Percentiles rank a stretch among this genome's conserved stretches.
Conservation (phyloP, 768 basidiomycete species). For the Coprinopsis marcescibilis region DNA sequence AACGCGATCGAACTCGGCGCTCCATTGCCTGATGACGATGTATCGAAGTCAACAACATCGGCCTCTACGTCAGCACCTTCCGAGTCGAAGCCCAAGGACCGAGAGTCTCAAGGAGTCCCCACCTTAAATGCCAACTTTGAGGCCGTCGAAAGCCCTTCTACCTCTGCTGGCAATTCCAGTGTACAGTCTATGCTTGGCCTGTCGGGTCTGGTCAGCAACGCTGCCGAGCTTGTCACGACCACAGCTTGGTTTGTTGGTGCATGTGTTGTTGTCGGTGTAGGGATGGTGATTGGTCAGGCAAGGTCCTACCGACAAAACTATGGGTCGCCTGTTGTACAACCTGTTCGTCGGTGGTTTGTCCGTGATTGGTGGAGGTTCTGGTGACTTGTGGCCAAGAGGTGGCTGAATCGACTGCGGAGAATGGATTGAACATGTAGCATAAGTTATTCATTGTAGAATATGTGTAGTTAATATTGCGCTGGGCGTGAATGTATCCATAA, state of each 20-base stretch:
- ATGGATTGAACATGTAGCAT: too few species aligned
- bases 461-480: too few species aligned
- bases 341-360: not conserved
- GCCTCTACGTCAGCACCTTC: not conserved
- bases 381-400: not conserved
- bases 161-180: not conserved
- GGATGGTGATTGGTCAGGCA: not conserved
- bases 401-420: not conserved
- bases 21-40: not conserved
- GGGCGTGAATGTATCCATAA: too few species aligned
- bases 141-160: not conserved
- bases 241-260: constrained; percentile 5
- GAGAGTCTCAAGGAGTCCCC: too few species aligned
- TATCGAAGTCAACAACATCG: not conserved
- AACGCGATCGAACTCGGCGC: constrained; percentile 3
- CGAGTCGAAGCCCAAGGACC: too few species aligned
- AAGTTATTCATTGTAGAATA: too few species aligned
- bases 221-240: not conserved
- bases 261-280: constrained; percentile 1
- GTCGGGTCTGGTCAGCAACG: not conserved
- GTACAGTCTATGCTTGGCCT: not conserved
- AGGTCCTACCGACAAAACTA: not conserved
- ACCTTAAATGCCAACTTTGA: too few species aligned
- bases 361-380: not conserved
- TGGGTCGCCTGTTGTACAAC: not conserved